A percentile compares a stretch with the other conserved stretches of the same genome.
Conservation (phyloP, 1,284 basidiomycete species). For the Neolentinus lepideus region DNA sequence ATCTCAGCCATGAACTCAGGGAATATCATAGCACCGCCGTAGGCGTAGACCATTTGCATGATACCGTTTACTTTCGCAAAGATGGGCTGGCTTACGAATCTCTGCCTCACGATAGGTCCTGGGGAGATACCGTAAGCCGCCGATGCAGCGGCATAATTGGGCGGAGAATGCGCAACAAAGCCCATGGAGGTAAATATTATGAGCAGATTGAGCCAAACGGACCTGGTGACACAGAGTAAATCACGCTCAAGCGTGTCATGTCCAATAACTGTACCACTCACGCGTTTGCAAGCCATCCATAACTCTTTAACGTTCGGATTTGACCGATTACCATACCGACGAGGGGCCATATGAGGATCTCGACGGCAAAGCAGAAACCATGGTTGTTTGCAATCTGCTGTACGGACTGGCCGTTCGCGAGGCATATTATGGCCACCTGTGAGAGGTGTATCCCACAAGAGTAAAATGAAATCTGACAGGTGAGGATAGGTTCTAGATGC, state of each 20-base stretch:
- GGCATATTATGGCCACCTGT: slow-evolving; percentile 26
- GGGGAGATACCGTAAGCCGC: slow-evolving; percentile 29
- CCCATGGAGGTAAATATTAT: slow-evolving; percentile 43
- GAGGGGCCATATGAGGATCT: slow-evolving; percentile 47
- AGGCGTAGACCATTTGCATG: slow-evolving; percentile 31
- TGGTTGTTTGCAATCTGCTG: background rate
- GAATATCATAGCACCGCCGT: slow-evolving; percentile 34
- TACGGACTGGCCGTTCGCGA: slow-evolving; percentile 11
- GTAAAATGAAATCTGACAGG: background rate
- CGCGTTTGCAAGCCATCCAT: slow-evolving; percentile 14
- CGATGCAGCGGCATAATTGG: slow-evolving; percentile 46
- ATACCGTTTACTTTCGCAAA: slow-evolving; percentile 30
- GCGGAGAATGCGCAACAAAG: slow-evolving; percentile 47
- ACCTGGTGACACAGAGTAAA: background rate
- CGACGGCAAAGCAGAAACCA: slow-evolving; percentile 51
- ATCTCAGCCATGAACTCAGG: slow-evolving; percentile 59
- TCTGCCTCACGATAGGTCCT: slow-evolving; percentile 28
- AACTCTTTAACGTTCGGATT: slow-evolving; percentile 16
- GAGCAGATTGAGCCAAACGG: slow-evolving; percentile 38
- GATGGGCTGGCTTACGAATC: slow-evolving; percentile 22
- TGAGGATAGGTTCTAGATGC: background rate
- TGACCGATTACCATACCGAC: slow-evolving; percentile 24
- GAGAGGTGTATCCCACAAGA: too few species aligned
- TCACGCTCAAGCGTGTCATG: background rate
- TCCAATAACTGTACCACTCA: background rate